Evolutionary conservation across 176 grass and related monocot genomes (phyloP).

Genomic region (sorghum (Sorghum bicolor)): DNA sequence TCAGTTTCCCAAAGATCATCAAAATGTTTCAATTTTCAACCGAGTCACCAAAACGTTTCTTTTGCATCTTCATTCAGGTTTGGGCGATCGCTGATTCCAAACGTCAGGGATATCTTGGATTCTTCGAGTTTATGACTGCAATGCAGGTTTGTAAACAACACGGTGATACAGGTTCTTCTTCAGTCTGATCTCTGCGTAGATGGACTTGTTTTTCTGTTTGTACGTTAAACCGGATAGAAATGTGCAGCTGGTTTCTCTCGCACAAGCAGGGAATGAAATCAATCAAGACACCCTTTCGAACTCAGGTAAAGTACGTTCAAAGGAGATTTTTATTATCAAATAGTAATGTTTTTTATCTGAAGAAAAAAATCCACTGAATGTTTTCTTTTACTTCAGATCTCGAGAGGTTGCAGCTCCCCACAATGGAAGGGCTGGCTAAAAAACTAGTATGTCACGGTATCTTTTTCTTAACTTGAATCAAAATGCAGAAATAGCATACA

Average conservation of each 20-base stretch:
- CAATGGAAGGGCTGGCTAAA: constrained; percentile 86
- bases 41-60: background rate
- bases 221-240: background rate
- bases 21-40: background rate
- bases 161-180: background rate
- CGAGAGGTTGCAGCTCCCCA: constrained; percentile 57
- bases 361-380: background rate
- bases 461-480: background rate
- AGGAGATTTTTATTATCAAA: background rate
- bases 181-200: background rate
- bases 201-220: background rate
- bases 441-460: constrained; percentile 58
- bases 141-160: constrained; percentile 49
- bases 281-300: constrained; percentile 53
- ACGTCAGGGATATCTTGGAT: constrained; percentile 77
- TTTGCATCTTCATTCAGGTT: constrained; percentile 42
- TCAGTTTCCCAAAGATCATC: background rate
- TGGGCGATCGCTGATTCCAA: constrained; percentile 80
- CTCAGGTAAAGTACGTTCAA: constrained; percentile 38
- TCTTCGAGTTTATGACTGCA: constrained; percentile 59
- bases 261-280: constrained; percentile 68
- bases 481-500: background rate
- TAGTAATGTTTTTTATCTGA: background rate
- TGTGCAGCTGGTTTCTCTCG: constrained; percentile 74
- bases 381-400: constrained; percentile 50